Percentiles rank a stretch among this genome's conserved stretches.
Conservation (phyloP, 1,139 yeast species). For the Yamadazyma sp. region DNA sequence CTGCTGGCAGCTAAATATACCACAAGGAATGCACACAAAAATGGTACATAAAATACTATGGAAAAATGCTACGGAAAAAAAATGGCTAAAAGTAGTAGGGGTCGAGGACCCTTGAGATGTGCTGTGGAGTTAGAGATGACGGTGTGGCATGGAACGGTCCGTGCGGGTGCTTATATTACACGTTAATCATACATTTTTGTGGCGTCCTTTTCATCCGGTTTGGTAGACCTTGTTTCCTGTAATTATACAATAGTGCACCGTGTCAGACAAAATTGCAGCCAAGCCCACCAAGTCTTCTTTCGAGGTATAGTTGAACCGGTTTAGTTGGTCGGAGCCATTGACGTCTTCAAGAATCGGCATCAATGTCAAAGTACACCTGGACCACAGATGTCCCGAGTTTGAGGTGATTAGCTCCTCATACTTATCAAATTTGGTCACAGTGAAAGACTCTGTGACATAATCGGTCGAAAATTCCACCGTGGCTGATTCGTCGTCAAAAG, state of each 20-base stretch:
- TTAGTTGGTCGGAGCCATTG: conserved; percentile 36
- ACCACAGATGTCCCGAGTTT: conserved; percentile 37
- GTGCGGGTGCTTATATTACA: not conserved
- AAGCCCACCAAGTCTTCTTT: conserved; percentile 17
- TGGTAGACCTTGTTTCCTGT: conserved; percentile 29
- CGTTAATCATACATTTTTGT: too few species aligned
- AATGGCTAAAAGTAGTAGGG: too few species aligned
- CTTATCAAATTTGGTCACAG: conserved; percentile 14
- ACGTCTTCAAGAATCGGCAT: conserved; percentile 38
- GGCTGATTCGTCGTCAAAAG: conserved; percentile 8
- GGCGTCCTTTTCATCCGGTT: conserved; percentile 3
- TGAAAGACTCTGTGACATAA: conserved; percentile 14
- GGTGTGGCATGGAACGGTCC: too few species aligned
- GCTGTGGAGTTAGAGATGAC: too few species aligned
- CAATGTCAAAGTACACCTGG: conserved; percentile 35
- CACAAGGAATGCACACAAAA: too few species aligned
- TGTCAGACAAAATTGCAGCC: conserved; percentile 17
- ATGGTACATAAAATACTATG: too few species aligned
- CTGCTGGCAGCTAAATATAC: too few species aligned
- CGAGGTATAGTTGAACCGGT: conserved; percentile 29
- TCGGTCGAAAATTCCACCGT: conserved; percentile 10
- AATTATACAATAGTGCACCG: conserved; percentile 30
- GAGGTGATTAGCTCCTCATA: conserved; percentile 24
- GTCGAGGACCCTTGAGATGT: too few species aligned
- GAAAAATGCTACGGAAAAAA: too few species aligned